A percentile compares a stretch with the other conserved stretches of the same genome.
These are phyloP conservation scores for Rhizopus stolonifer DNA, from an alignment of 371 early-diverging fungal species.

Conservation along the genomic window DNA sequence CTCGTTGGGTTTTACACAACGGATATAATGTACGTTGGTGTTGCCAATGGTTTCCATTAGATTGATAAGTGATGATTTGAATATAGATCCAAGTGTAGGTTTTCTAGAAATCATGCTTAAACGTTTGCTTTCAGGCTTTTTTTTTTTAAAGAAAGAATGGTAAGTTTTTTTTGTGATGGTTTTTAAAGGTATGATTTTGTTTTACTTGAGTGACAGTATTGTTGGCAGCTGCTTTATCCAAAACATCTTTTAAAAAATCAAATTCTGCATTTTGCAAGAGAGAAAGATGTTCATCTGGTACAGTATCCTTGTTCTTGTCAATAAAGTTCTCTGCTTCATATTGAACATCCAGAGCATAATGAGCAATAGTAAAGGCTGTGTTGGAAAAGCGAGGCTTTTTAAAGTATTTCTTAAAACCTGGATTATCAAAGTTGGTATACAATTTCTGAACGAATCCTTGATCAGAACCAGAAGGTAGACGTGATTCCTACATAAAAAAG, in stretches of 20 bases:
- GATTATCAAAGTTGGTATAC: constrained; percentile 72
- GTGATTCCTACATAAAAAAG: constrained; percentile 57
- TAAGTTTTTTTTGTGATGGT: too few relatives aligned
- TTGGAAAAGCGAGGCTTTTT: constrained; percentile 90
- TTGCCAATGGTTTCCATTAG: constrained; percentile 92
- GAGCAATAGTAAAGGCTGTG: constrained; percentile 80
- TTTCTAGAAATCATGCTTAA: constrained; percentile 66
- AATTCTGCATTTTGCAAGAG: constrained; percentile 69
- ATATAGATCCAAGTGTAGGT: constrained; percentile 87
- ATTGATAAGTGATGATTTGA: constrained; percentile 79
- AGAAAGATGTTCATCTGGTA: constrained; percentile 87
- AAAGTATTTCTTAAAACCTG: constrained; percentile 75
- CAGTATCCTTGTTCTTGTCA: constrained; percentile 98
- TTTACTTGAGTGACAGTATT: constrained; percentile 40
- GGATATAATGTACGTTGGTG: constrained; percentile 97
- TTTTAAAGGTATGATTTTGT: not conserved
- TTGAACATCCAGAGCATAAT: constrained; percentile 91
- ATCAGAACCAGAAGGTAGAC: constrained; percentile 91
- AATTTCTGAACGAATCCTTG: constrained; percentile 81
- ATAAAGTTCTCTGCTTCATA: constrained; percentile 95
- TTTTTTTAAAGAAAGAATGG: too few relatives aligned
- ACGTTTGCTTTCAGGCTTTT: constrained; percentile 49
- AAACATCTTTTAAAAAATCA: constrained; percentile 75
- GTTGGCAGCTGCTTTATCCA: constrained; percentile 50
- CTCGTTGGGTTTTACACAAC: constrained; percentile 97